Conservation (phyloP, 768 basidiomycete species). For the Pleurotus tuoliensis region DNA sequence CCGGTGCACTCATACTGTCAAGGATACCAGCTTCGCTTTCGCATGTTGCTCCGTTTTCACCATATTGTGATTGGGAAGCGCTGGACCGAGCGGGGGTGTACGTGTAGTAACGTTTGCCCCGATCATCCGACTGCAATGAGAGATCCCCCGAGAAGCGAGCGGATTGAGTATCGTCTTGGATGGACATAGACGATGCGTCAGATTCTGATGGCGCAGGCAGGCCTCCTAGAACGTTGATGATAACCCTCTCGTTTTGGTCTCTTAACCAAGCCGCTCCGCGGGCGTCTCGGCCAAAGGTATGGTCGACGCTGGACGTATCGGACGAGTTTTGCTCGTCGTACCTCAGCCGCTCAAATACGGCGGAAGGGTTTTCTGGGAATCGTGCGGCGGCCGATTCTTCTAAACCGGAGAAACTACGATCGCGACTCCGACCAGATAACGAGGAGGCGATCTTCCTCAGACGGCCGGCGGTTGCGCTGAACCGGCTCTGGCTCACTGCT, state of each 20-base stretch:
- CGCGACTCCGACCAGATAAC: not conserved
- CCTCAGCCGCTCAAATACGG: slow-evolving; percentile 56
- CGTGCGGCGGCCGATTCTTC: slow-evolving; percentile 10
- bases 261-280: slow-evolving; percentile 78
- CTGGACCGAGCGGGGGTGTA: slow-evolving; percentile 49
- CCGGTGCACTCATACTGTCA: slow-evolving; percentile 11
- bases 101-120: slow-evolving; percentile 75
- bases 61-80: slow-evolving; percentile 52
- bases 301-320: slow-evolving; percentile 36
- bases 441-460: slow-evolving; percentile 4
- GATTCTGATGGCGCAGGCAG: slow-evolving; percentile 56
- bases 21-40: not conserved
- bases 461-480: slow-evolving; percentile 9
- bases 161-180: slow-evolving; percentile 29
- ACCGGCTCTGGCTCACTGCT: not conserved
- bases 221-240: slow-evolving; percentile 57
- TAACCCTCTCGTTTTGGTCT: slow-evolving; percentile 71
- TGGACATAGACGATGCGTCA: slow-evolving; percentile 28
- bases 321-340: slow-evolving; percentile 40
- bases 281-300: slow-evolving; percentile 49
- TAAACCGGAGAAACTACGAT: not conserved
- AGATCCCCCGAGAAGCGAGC: slow-evolving; percentile 47
- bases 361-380: slow-evolving; percentile 37
- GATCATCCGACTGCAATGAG: slow-evolving; percentile 59
- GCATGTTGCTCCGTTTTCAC: slow-evolving; percentile 22